Conservation (phyloP, 2,329 filamentous ascomycete genomes). For the Coniochaeta sp. region DNA sequence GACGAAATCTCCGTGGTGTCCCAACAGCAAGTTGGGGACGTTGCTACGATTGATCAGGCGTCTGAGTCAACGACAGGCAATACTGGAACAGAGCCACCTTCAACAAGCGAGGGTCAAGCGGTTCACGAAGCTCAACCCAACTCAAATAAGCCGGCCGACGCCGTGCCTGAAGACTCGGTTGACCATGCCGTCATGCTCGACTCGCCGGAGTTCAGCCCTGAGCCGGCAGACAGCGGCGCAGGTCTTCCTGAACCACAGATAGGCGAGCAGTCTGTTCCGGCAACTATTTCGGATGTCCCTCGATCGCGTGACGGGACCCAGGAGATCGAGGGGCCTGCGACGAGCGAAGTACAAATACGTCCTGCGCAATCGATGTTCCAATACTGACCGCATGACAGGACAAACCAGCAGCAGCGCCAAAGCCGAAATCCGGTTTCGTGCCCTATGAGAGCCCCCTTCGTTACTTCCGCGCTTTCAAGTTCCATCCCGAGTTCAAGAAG, state of each 20-base stretch:
- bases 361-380: neutral
- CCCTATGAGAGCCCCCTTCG: conserved; percentile 81
- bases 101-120: neutral
- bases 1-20: neutral
- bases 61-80: neutral
- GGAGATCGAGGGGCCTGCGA: neutral
- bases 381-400: conserved; percentile 15
- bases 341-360: conserved; percentile 3
- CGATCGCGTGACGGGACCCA: neutral
- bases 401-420: conserved; percentile 5
- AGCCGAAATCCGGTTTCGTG: conserved; percentile 12
- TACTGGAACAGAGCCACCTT: neutral
- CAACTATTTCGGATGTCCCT: neutral
- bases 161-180: conserved; percentile 8
- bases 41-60: neutral
- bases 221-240: conserved; percentile 1
- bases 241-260: neutral
- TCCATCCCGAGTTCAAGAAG: conserved; percentile 69
- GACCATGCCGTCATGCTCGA: conserved; percentile 10
- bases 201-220: conserved; percentile 9
- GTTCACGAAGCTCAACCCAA: conserved; percentile 29
- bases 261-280: neutral
- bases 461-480: conserved; percentile 82
- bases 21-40: neutral
- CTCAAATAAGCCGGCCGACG: conserved; percentile 48